Base-by-base conservation (phyloP, 2,329 filamentous ascomycete genomes). In the Calonectria pauciramosa region DNA sequence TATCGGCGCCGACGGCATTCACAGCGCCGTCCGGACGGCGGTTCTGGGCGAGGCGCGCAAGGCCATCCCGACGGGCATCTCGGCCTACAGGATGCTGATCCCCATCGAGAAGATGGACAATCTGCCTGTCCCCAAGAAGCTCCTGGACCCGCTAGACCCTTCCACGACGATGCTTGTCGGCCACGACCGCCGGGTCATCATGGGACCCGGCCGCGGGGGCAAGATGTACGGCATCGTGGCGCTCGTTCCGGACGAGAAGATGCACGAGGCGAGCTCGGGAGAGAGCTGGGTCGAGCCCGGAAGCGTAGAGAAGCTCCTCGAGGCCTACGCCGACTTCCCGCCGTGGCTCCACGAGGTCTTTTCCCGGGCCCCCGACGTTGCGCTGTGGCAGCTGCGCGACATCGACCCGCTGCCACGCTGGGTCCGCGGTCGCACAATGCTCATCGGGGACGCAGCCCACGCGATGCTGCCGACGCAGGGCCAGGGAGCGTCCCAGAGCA, bases 1-100 rank as follows among this genome's bases (percentile, higher is more conserved):
- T 2, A 76, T 79, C 23, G 78, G 78, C 4, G 78, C 78, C n/a
- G 78, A 79, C n/a, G 78, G 78, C 10, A 77, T 79, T 18, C 78
- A 79, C 28, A 79, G 77, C 16, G 71, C 71, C 2, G 75, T 79
- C n/a, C 71, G 77, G 28, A 76, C 72, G 1, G 76, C 77, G 1
- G 78, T 79, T 1, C 52, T 79, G 0, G 70, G 72, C 2, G 76
- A 79, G 38, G 60, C 71, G 32, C 70, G 28, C 3, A 47, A 67
- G 14, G 74, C 77, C 16, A 32, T 79, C 5, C 78, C 77, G 11
- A 79, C 77, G 0, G 78, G 78, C 0, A 79, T 74, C 1, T 79
- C 78, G 6, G 78, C 78, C 14, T 79, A 79, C 41, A 70, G 78
- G 6, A 79, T 79, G 75, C 72, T 79, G 3, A 77, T 79, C 5